A percentile compares a stretch with the other conserved stretches of the same genome.
phyloP scores from a whole-genome alignment of 352 stramenopile species.

The Lagenidium giganteum region DNA sequence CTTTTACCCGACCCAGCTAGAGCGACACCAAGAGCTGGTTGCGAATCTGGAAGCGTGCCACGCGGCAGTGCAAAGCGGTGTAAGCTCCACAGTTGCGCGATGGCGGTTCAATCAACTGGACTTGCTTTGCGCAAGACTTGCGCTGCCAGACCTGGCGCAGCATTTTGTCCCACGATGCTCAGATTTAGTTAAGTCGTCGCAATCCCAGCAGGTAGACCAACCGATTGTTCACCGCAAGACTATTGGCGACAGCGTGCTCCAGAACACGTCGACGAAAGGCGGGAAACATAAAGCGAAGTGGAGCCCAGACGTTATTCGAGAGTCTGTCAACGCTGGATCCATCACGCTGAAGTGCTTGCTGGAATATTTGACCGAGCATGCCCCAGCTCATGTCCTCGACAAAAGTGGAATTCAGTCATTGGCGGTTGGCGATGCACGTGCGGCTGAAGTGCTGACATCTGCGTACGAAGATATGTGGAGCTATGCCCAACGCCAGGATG shows the following conservation, averaged over 20 bases:
- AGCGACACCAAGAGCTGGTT: slow-evolving; percentile 49
- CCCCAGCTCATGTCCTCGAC: slow-evolving; percentile 52
- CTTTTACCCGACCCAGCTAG: slow-evolving; percentile 67
- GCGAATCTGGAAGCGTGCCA: slow-evolving; percentile 51
- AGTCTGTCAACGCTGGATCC: slow-evolving; percentile 53
- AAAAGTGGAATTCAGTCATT: slow-evolving; percentile 23
- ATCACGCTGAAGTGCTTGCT: slow-evolving; percentile 61
- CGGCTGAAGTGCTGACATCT: slow-evolving; percentile 40
- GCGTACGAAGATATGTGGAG: slow-evolving; percentile 77
- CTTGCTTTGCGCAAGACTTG: slow-evolving; percentile 69
- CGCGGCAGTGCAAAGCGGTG: too few species aligned
- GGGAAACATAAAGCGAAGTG: slow-evolving; percentile 64
- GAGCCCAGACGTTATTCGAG: slow-evolving; percentile 40
- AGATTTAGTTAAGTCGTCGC: slow-evolving; percentile 45
- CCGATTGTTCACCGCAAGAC: too few species aligned
- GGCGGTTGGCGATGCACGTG: slow-evolving; percentile 33
- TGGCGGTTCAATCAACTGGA: slow-evolving; percentile 78
- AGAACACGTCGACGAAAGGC: slow-evolving; percentile 53
- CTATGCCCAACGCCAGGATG: slow-evolving; percentile 44
- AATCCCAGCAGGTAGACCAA: not conserved
- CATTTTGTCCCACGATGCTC: slow-evolving; percentile 67
- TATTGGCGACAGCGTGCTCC: slow-evolving; percentile 65
- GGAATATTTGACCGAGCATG: slow-evolving; percentile 61
- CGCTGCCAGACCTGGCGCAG: slow-evolving; percentile 70
- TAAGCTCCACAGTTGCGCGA: too few species aligned